Evolutionary conservation across 306 rosid species (phyloP), one percentile per base, ranked within the genome.

Genomic region (Oxytropis ochrocephala): DNA sequence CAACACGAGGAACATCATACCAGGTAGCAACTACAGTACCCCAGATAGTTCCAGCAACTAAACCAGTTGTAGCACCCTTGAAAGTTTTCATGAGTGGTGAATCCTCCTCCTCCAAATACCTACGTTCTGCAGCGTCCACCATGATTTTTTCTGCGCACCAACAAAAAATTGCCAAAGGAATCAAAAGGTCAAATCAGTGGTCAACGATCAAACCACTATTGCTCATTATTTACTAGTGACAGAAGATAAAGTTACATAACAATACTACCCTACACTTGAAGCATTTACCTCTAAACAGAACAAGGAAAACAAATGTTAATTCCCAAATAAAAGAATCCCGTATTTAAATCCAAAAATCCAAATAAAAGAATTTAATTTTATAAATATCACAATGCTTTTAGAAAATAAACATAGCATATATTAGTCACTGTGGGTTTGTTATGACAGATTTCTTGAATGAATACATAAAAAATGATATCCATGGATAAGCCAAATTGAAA

Each of bases 1-100:
- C 99, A 19, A 94, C 99, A 69, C 99, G 97, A 73, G 97, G 97
- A 65, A 94, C 96, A 67, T 94, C 99, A 27, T 84, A 44, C 99
- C 99, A 94, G 56, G 95, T 87, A 32, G 97, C 99, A 69, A 79
- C 97, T 11, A 87, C 64, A 71, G 99, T 85, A 41, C 99, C 99
- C 81, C 87, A 94, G 66, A 94, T 75, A 16, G 95, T 87, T 46
- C 97, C 99, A 16, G 96, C 13, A 67, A 81, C 88, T 24, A 94
- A 85, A 70, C 99, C 99, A 18, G 80, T 84, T 0, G 96, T 91
- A 11, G 99, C 95, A 58, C 96, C 99, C 85, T 91, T 91, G 11
- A 85, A 32, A 47, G 92, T 88, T 83, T 91, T 94, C 91, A 81
- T 78, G 12, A 65, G 10, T 38, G 95, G 67, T 2, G 86, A 65